Conservation (phyloP, 106 monocot genomes). For the Gastrodia elata region DNA sequence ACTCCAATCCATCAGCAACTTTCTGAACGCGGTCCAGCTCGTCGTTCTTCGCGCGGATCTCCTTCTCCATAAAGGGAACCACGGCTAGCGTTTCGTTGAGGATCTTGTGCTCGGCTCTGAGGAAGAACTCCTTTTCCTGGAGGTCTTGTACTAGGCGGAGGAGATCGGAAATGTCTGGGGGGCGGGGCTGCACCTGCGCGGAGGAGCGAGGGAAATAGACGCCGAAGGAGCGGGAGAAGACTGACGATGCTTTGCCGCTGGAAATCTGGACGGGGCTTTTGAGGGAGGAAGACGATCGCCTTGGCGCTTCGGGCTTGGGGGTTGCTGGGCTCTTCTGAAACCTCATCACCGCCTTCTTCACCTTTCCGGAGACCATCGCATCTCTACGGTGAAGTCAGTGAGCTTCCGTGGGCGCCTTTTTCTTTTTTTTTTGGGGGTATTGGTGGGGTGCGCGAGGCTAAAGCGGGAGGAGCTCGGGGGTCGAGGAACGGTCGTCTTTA, state of each 20-base stretch:
- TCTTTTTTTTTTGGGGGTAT: not conserved
- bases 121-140: slow-evolving; percentile 70
- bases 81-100: slow-evolving; percentile 80
- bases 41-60: slow-evolving; percentile 35
- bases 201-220: slow-evolving; percentile 73
- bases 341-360: slow-evolving; percentile 84
- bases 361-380: slow-evolving; percentile 77
- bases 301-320: slow-evolving; percentile 29
- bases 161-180: slow-evolving; percentile 57
- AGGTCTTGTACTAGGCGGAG: slow-evolving; percentile 73
- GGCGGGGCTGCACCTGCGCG: slow-evolving; percentile 61
- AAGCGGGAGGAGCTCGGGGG: slow-evolving; percentile 15
- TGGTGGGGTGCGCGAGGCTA: no score
- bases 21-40: slow-evolving; percentile 38
- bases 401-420: not conserved
- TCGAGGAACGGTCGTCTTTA: slow-evolving; percentile 43
- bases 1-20: slow-evolving; percentile 27
- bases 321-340: slow-evolving; percentile 63
- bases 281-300: slow-evolving; percentile 16
- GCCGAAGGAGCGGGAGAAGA: slow-evolving; percentile 60
- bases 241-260: slow-evolving; percentile 8
- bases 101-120: slow-evolving; percentile 79
- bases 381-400: slow-evolving; percentile 6
- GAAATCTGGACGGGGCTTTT: not conserved
- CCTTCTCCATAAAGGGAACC: slow-evolving; percentile 78